phyloP scores from a whole-genome alignment of 768 basidiomycete genomes.

The Collybia mongolica region DNA sequence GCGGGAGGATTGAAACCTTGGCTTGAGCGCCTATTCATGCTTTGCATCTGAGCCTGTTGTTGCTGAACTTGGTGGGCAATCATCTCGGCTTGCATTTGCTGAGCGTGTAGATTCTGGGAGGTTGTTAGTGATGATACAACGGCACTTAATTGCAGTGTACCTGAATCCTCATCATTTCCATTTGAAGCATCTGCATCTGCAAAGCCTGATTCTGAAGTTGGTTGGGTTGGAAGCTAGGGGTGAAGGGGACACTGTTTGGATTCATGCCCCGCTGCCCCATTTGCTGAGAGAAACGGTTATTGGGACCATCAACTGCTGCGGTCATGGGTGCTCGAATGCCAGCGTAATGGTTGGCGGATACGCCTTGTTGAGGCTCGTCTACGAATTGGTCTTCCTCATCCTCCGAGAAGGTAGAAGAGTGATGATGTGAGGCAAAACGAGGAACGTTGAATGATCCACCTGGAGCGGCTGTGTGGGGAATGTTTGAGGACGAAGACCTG shows the following conservation, averaged over 20 bases:
- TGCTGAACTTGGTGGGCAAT: slow-evolving; percentile 60
- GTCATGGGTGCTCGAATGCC: slow-evolving; percentile 58
- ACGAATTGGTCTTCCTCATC: slow-evolving; percentile 64
- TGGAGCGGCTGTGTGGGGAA: slow-evolving; percentile 72
- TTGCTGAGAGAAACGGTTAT: slow-evolving; percentile 67
- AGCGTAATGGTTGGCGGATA: slow-evolving; percentile 43
- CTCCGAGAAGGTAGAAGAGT: slow-evolving; percentile 40
- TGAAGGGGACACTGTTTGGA: slow-evolving; percentile 56
- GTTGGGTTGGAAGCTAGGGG: slow-evolving; percentile 41
- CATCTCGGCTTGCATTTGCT: slow-evolving; percentile 75
- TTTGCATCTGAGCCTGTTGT: slow-evolving; percentile 37
- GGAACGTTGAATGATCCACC: slow-evolving; percentile 62
- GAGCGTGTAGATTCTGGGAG: slow-evolving; percentile 61
- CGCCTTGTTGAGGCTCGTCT: slow-evolving; percentile 52
- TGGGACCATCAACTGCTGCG: slow-evolving; percentile 67
- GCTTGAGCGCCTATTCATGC: slow-evolving; percentile 46
- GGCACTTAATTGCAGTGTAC: slow-evolving; percentile 33
- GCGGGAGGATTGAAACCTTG: slow-evolving; percentile 55
- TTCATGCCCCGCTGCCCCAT: slow-evolving; percentile 51
- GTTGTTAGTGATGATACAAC: slow-evolving; percentile 4
- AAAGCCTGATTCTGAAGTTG: slow-evolving; percentile 60
- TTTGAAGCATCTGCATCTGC: slow-evolving; percentile 84
- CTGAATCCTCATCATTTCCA: slow-evolving; percentile 82
- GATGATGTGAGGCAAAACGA: slow-evolving; percentile 49
- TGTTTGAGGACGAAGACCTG: slow-evolving; percentile 61